Conservation (phyloP, 306 rosid genomes). For the Rosa rugosa region DNA sequence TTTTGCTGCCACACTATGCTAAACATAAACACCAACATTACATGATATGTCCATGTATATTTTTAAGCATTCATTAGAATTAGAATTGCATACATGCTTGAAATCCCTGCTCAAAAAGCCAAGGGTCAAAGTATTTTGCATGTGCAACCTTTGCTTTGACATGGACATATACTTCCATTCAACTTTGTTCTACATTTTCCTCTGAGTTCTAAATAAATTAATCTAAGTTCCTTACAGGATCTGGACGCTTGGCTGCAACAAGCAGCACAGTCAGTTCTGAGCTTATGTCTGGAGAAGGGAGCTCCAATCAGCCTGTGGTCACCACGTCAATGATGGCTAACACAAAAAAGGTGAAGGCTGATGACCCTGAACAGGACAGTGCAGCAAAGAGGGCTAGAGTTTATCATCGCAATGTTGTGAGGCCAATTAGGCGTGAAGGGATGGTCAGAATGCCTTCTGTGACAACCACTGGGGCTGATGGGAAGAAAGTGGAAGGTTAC, state of each 20-base stretch:
- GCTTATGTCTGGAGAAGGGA: neutral
- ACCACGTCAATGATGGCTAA: neutral
- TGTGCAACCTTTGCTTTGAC: neutral
- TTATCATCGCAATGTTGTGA: neutral
- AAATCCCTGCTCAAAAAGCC: neutral
- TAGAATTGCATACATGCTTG: neutral
- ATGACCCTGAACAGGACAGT: conserved; percentile 16
- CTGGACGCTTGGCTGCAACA: neutral
- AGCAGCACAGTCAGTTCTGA: conserved; percentile 10
- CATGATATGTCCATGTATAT: neutral
- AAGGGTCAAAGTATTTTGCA: too few relatives aligned
- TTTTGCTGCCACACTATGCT: neutral
- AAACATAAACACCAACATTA: neutral
- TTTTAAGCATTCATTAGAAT: too few relatives aligned
- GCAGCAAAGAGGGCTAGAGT: conserved; percentile 34
- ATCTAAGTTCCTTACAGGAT: neutral
- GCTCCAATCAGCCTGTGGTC: neutral
- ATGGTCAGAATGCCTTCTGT: conserved; percentile 50
- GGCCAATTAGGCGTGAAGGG: conserved; percentile 5
- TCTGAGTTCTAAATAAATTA: neutral
- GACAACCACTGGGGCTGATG: conserved; percentile 46
- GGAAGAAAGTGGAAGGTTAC: conserved; percentile 59
- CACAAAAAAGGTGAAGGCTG: conserved; percentile 1
- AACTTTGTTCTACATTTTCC: neutral
- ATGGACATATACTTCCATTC: neutral